Conservation (phyloP, 148 eudicot genomes). For the Mesembryanthemum crystallinum region DNA sequence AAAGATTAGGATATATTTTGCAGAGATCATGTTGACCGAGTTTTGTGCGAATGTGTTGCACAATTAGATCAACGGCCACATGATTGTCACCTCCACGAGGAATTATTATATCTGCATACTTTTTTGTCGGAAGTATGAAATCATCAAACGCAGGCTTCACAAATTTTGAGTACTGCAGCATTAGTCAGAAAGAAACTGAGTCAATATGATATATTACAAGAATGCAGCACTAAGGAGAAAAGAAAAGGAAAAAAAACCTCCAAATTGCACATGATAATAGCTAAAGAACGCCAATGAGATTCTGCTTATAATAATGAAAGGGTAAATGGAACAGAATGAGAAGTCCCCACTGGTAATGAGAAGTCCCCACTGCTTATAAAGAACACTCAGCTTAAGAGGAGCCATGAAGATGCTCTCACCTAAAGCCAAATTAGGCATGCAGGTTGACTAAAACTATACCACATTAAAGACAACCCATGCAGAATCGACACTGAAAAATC, state of each 20-base stretch:
- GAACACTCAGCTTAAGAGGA: background rate
- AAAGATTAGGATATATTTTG: conserved; percentile 84
- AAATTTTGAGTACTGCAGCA: conserved; percentile 84
- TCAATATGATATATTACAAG: conserved; percentile 6
- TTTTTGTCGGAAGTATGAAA: conserved; percentile 95
- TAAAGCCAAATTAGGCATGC: background rate
- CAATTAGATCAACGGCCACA: conserved; percentile 94
- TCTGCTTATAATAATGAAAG: background rate
- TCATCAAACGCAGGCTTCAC: conserved; percentile 99
- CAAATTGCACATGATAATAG: background rate
- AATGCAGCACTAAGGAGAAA: background rate
- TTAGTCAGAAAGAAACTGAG: conserved; percentile 12
- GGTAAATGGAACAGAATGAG: background rate
- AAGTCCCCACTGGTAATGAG: background rate
- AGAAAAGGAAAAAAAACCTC: background rate
- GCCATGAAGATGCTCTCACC: conserved; percentile 1
- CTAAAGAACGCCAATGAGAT: conserved; percentile 3
- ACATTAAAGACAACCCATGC: background rate
- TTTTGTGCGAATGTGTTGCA: conserved; percentile 96
- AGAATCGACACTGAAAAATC: background rate
- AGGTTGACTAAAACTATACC: background rate
- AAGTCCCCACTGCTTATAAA: too few species aligned
- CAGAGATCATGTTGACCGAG: conserved; percentile 97
- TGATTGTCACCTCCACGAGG: conserved; percentile 98
- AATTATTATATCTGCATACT: conserved; percentile 91